Percentiles rank a stretch among this genome's conserved stretches.
Conservation (phyloP, 177 flowering plant genomes). For the Vitis hybrid region DNA sequence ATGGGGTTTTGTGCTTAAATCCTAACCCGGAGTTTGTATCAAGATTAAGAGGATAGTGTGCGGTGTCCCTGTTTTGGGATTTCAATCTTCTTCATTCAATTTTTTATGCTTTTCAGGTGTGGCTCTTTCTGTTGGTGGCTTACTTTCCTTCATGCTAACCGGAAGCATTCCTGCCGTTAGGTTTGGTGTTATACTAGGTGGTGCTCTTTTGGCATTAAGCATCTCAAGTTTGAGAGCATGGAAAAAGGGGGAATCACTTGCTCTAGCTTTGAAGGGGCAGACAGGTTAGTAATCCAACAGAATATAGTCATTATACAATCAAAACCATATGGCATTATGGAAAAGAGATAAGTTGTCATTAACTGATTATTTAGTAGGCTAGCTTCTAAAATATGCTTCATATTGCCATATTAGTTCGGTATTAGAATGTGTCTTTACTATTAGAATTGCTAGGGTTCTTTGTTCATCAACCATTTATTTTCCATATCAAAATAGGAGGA, state of each 20-base stretch:
- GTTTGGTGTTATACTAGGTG: slow-evolving; percentile 93
- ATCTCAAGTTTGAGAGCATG: slow-evolving; percentile 65
- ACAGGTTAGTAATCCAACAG: slow-evolving; percentile 52
- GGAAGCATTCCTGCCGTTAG: slow-evolving; percentile 84
- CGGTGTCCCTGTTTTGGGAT: background rate
- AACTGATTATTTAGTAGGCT: background rate
- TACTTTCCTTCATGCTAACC: slow-evolving; percentile 86
- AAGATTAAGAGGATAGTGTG: background rate
- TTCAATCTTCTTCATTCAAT: background rate
- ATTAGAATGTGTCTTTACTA: background rate
- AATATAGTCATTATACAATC: background rate
- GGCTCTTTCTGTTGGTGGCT: slow-evolving; percentile 73
- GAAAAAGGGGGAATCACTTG: slow-evolving; percentile 52
- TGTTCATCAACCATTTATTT: background rate
- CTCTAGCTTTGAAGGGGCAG: slow-evolving; percentile 71
- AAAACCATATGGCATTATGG: background rate
- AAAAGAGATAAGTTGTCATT: background rate
- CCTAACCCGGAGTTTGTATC: background rate
- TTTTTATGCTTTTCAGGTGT: slow-evolving; percentile 54
- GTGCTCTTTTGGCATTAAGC: slow-evolving; percentile 76
- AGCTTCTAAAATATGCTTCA: no score
- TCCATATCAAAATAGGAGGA: background rate
- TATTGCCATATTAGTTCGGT: background rate
- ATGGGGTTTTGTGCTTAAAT: background rate
- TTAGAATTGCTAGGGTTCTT: background rate